These are phyloP conservation scores for Escovopsis sp. DNA, from an alignment of 2,329 filamentous ascomycete species.

Conservation along the genomic window DNA sequence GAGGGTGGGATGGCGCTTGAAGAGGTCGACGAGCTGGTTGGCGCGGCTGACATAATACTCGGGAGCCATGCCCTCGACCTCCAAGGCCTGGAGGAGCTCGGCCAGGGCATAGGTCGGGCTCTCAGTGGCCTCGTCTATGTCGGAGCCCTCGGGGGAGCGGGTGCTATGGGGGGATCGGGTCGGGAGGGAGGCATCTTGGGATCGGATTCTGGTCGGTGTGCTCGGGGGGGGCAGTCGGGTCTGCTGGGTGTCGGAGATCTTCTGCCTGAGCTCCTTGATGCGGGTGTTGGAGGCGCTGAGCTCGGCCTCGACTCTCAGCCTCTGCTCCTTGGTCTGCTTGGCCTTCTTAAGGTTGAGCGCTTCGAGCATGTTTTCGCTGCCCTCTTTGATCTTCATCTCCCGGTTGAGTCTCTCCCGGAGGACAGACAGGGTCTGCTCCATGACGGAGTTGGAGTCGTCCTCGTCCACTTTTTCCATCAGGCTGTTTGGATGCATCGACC, in stretches of 20 bases:
- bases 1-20: slow-evolving; percentile 79
- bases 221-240: slow-evolving; percentile 30
- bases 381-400: slow-evolving; percentile 95
- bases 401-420: slow-evolving; percentile 80
- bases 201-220: slow-evolving; percentile 37
- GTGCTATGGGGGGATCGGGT: slow-evolving; percentile 43
- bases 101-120: slow-evolving; percentile 84
- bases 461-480: slow-evolving; percentile 47
- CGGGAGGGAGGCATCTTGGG: slow-evolving; percentile 30
- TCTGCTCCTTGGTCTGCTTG: slow-evolving; percentile 84
- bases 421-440: slow-evolving; percentile 59
- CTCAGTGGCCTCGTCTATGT: slow-evolving; percentile 56
- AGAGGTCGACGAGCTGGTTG: slow-evolving; percentile 89
- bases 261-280: slow-evolving; percentile 46
- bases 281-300: slow-evolving; percentile 72
- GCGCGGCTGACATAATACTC: slow-evolving; percentile 93
- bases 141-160: slow-evolving; percentile 38
- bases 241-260: slow-evolving; percentile 44
- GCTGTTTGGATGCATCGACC: slow-evolving; percentile 21
- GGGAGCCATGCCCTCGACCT: slow-evolving; percentile 71
- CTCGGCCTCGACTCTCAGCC: slow-evolving; percentile 69
- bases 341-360: slow-evolving; percentile 87
- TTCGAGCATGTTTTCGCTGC: slow-evolving; percentile 94
- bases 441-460: slow-evolving; percentile 37
- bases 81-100: slow-evolving; percentile 79